Evolutionary conservation across 2,329 filamentous ascomycete genomes (phyloP), one percentile per base, ranked within the genome.

Genomic region (Leptodontidium sp.): DNA sequence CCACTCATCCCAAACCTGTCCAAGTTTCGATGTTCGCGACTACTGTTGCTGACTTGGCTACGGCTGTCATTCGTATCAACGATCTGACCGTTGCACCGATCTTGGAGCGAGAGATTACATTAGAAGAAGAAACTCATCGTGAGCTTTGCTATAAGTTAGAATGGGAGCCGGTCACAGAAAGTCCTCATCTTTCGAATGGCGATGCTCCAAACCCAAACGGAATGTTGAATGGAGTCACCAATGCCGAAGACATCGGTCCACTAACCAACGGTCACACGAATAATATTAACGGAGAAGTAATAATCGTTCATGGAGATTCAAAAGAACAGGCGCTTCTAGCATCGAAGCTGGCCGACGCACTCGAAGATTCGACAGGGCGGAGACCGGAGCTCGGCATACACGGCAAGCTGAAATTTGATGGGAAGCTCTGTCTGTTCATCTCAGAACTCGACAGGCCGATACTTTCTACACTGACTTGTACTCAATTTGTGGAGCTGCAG

Each of bases 71-170:
- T 24, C 78, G 75, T 24, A 35, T 77, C n/a, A 81, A 80, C 15
- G 77, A 81, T 24, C 70, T 84, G 3, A 68, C 77, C 0, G 77
- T 84, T n/a, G 77, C 81, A 0, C 82, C 82, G 1, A 81, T 84
- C 53, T 71, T 82, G 45, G 82, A 82, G 38, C 77, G 76, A 11
- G 77, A 78, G 4, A 69, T 72, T 1, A 72, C 73, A 45, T 69
- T 74, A 1, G 77, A 79, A 17, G 64, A 66, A 9, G 77, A 79
- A 17, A 71, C 43, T 11, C 70, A 80, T n/a, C 77, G 81, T 21
- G 81, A 84, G 73, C 78, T 85, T 1, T 85, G 83, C 74, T 85
- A 82, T 73, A 84, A 83, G 74, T 57, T 84, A 4, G 78, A 83
- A 32, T 84, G 82, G 83, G 83, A 84, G 63, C 80, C 55, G 3